Evolutionary conservation across 2,329 filamentous ascomycete species (phyloP), one percentile per base, ranked within the genome.

Genomic region (Fusarium devonianum): DNA sequence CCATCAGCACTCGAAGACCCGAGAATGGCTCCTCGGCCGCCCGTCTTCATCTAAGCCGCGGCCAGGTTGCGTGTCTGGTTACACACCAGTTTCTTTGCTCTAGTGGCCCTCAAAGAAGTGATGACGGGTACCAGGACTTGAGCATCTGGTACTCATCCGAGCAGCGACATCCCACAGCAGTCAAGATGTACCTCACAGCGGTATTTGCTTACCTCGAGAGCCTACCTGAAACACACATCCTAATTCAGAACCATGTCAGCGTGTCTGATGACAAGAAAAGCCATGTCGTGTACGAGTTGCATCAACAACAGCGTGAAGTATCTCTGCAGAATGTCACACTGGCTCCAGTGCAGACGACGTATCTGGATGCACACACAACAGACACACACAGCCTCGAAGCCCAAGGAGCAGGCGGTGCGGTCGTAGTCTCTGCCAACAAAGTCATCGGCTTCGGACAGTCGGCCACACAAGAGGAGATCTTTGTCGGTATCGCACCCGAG

Each of bases 401-500:
- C 4, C 66, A 69, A 54, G 61, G 66, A 2, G 41, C 49, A 5
- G 32, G 49, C 5, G 63, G 67, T 2, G 68, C 65, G 3, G 65
- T 64, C 5, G 68, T 72, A 0, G 53, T 73, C 6, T 68, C 69
- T 3, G 66, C 70, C 4, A 73, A 73, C 47, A 69, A 66, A 25
- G 53, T 66, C 19, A 60, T 71, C 14, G 70, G 69, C 0, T 72
- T 72, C 22, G 71, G 71, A 1, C 63, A 71, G 52, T 71, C 69
- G 4, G 70, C 68, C 4, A 72, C 70, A 1, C 69, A 73, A 28
- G 70, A 73, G 44, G 70, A 73, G 30, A 46, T 71, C 5, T 70
- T 68, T 39, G 64, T 70, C 12, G 71, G 68, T 0, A 67, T 69
- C 29, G 63, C 65, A 9, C 70, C 70, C 2, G 70, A 73, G 51